Percentiles rank a stretch among this genome's conserved stretches.
Conservation (phyloP, 2,329 filamentous ascomycete genomes). For the Fusarium acutatum region DNA sequence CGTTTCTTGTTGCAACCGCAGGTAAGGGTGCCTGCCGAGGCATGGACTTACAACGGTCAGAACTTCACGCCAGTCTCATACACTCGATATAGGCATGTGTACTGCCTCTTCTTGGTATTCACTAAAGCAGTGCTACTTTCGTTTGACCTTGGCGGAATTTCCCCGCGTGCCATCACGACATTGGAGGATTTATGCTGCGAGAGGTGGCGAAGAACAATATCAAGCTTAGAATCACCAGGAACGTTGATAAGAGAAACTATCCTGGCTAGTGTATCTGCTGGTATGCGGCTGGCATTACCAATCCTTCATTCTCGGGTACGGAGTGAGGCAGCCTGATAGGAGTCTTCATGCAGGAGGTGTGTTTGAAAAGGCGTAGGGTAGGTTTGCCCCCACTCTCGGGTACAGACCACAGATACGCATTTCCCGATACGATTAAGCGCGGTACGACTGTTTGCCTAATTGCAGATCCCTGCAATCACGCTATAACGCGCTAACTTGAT, state of each 20-base stretch:
- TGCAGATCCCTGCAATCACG: background rate
- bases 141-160: accelerated
- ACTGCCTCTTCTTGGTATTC: background rate
- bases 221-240: background rate
- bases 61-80: background rate
- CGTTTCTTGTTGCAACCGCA: background rate
- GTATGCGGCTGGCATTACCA: background rate
- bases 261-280: background rate
- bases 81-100: background rate
- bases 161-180: background rate
- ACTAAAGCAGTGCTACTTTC: background rate
- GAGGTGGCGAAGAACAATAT: background rate
- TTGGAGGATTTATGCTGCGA: background rate
- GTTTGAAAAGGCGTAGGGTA: background rate
- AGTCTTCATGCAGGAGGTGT: background rate
- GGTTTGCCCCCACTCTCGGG: background rate
- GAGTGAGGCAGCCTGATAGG: background rate
- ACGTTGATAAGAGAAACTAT: background rate
- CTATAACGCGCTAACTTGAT: background rate
- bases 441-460: background rate
- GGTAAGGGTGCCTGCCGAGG: background rate
- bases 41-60: background rate
- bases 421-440: background rate
- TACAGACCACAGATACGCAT: background rate
- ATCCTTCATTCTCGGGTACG: background rate